phyloP scores from a whole-genome alignment of 768 basidiomycete species.

The Vishniacozyma victoriae region DNA sequence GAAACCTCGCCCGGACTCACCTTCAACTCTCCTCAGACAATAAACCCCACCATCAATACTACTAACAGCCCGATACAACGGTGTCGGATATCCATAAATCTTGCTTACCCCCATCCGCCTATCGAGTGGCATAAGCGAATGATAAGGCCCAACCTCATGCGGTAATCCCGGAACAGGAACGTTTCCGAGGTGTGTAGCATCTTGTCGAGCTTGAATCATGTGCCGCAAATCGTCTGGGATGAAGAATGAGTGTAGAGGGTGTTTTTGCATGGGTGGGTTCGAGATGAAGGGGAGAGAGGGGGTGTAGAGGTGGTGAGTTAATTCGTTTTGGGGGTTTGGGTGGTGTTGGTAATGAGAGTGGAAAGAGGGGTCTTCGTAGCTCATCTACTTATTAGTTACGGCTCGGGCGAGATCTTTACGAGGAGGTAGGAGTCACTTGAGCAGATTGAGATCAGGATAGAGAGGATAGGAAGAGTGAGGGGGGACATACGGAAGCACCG shows the following conservation, averaged over 20 bases:
- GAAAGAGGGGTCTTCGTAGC: background rate
- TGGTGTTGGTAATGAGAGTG: conserved; percentile 10
- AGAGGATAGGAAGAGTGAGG: background rate
- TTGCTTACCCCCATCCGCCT: conserved; percentile 52
- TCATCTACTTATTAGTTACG: too few relatives aligned
- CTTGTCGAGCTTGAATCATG: conserved; percentile 42
- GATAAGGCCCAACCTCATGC: conserved; percentile 83
- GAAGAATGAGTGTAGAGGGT: conserved; percentile 58
- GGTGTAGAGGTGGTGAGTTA: conserved; percentile 77
- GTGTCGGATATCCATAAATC: conserved; percentile 75
- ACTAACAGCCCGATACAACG: conserved; percentile 75
- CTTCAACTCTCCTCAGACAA: conserved; percentile 76
- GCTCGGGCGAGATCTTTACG: too few relatives aligned
- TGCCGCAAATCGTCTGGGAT: conserved; percentile 63
- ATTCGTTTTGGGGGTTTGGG: conserved; percentile 61
- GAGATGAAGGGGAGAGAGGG: conserved; percentile 56
- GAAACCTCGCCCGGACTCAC: too few relatives aligned
- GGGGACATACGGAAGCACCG: background rate
- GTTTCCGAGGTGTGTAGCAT: conserved; percentile 34
- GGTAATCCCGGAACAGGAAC: conserved; percentile 56
- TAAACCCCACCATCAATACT: conserved; percentile 71
- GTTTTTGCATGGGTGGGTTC: conserved; percentile 51
- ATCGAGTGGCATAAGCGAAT: conserved; percentile 69
- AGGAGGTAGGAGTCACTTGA: too few relatives aligned
- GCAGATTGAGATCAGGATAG: background rate